Base-by-base conservation (phyloP, 352 stramenopile genomes). In the Phytophthora meadii region DNA sequence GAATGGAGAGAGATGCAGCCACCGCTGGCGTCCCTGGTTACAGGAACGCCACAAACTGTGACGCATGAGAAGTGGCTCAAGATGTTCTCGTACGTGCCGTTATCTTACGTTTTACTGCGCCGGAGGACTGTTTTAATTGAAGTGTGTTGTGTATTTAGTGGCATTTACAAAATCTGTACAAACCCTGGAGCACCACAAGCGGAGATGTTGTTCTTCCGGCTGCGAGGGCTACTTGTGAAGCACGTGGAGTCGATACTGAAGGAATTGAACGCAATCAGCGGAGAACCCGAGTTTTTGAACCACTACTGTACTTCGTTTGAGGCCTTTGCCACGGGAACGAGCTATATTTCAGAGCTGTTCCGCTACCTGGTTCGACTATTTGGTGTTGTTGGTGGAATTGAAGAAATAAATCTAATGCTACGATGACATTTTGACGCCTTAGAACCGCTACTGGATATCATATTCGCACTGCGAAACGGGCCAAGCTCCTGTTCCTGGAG, bases 81-180 rank as follows among this genome's bases (percentile, higher is more conserved):
- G 27, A 93, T 96, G 78, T 94, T 94, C 68, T 92, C 82, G 86
- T 94, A 90, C 61, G 86, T 39, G 37, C 24, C 50, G 44, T 53
- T 27, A 32, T 19, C 11, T 19, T 36, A 39, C 8, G 22, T 54
- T 5, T 9, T 37, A 42, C 44, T 53, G 42, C 53, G 47, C 22
- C 19, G 17, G n/a, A 54, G 32, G 28, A 12, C n/a, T 22, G 3
- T 2, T 63, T 48, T 37, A 52, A 7, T 5, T 46, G 7, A 55
- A 24, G 27, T 22, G 6, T 22, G 3, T 47, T 61, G 37, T 65
- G 28, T 19, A 30, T 28, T 24, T 41, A 93, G 84, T 36, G 83
- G 84, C 25, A 92, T 96, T 57, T 96, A 96, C 70, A 94, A 92
- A 54, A 94, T 96, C 58, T 96, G 88, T 50, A 96, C 88, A 7